phyloP scores from a whole-genome alignment of 164 flowering plant species.

The Hamamelis virginiana region DNA sequence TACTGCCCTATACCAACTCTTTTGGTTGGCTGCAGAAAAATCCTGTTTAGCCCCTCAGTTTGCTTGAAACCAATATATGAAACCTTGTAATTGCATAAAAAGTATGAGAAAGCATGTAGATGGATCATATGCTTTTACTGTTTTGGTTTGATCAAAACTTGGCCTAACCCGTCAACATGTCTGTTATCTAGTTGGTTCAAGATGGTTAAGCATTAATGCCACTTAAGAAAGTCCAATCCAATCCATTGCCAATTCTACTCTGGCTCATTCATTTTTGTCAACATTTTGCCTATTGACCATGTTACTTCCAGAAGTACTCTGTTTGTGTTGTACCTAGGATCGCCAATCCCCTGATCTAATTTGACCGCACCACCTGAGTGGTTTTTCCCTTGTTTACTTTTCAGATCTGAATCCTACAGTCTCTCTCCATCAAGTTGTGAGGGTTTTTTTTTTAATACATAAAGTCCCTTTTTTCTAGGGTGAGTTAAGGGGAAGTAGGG shows the following conservation, averaged over 20 bases:
- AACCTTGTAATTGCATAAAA: not conserved
- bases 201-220: not conserved
- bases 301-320: too few relatives aligned
- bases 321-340: not conserved
- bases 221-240: not conserved
- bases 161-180: not conserved
- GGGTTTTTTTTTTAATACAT: too few relatives aligned
- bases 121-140: not conserved
- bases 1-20: not conserved
- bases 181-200: not conserved
- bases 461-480: too few relatives aligned
- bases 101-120: not conserved
- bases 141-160: not conserved
- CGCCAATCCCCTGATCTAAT: not conserved
- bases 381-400: not conserved
- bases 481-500: too few relatives aligned
- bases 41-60: too few relatives aligned
- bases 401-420: too few relatives aligned
- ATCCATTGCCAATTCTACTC: not conserved
- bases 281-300: too few relatives aligned
- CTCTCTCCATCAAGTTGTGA: too few relatives aligned
- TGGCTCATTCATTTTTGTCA: too few relatives aligned
- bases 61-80: not conserved
- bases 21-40: not conserved
- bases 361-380: not conserved